Evolutionary conservation across 176 grass and related monocot species (phyloP), one percentile per base, ranked within the genome.

Genomic region (Saccharum officinarum): DNA sequence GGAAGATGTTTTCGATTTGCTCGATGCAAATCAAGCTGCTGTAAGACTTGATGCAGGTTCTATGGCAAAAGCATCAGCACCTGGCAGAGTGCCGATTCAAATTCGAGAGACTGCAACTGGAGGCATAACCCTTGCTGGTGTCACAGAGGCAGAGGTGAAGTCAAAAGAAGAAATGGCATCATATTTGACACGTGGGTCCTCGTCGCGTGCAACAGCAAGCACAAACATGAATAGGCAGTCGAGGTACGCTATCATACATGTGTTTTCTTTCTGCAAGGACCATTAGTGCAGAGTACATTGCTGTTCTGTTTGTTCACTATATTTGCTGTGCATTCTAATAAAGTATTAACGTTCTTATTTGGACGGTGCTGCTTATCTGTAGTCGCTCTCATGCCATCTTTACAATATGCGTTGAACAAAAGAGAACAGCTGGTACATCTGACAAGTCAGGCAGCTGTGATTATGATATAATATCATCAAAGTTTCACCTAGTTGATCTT

Each of bases 141-240:
- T 99, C 20, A 99, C 75, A 2, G 97, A 99, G 68, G 82, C 97
- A 28, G 97, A 91, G 44, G 97, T 99, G 30, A 99, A 90, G 77
- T 91, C 90, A 76, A 99, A 94, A 85, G 97, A 96, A 83, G 97
- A 99, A 78, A 99, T 99, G 97, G 88, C 92, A 60, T 92, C 80
- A 70, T 88, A 86, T 83, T 82, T 99, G 50, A 57, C 79, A 10
- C 90, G 82, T 83, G 97, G 97, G 17, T 99, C 97, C 47, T 88
- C 83, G 10, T 87, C 75, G 7, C 93, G 97, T 73, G 97, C 97
- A 70, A 99, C 97, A 18, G 97, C 90, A 82, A 99, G 93, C 81
- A 91, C 90, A 59, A 91, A 87, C 33, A 91, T 91, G 89, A 91
- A 91, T 71, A 84, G 69, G 26, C 89, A 87, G 50, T 91, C 89